Base-by-base conservation (phyloP, 2,329 filamentous ascomycete genomes). In the Colletotrichum caudatum region DNA sequence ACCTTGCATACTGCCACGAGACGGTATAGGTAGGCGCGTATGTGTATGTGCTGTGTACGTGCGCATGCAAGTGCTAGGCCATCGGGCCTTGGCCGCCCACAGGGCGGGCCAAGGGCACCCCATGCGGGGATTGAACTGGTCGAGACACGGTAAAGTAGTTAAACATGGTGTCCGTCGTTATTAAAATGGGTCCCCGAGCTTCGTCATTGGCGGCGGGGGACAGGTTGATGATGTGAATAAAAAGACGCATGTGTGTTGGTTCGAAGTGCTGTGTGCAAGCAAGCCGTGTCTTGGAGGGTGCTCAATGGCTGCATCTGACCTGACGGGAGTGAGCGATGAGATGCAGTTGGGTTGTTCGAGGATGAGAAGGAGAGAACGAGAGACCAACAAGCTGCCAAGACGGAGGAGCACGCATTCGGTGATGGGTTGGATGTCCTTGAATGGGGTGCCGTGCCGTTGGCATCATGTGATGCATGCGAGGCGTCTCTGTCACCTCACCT, bases 1-100 rank as follows among this genome's bases (percentile, higher is more conserved):
- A 54, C 61, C 35, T 51, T 64, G 61, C 61, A 64, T 54, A 20
- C 23, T 46, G 50, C 50, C 50, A 26, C 37, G 48, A 54, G 50
- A 64, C 48, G 61, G 48, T 64, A 35, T 26, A 53, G 23, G 6
- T 23, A 9, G 5, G n/a, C 16, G 51, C 33, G 35, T 7, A 8
- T 37, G 35, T 37, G 35, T 37, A 8, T 37, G 35, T 37, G 33
- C 29, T 23, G 33, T 37, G 53, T 3, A 29, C 29, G 53, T 56
- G 33, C 53, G 59, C 44, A 62, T 62, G 59, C 48, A 35, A 39
- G 59, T 62, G 46, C 46, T 51, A 62, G 29, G 16, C 20, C 44
- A 33, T 35, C 59, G 33, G 59, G 33, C 35, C 60, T 63, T 63
- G 60, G 44, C 7, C 44, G n/a, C 6, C 59, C 18, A 35, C 53